phyloP scores from a whole-genome alignment of 2,329 filamentous ascomycete genomes.

The Aspergillus novofumigatus region DNA sequence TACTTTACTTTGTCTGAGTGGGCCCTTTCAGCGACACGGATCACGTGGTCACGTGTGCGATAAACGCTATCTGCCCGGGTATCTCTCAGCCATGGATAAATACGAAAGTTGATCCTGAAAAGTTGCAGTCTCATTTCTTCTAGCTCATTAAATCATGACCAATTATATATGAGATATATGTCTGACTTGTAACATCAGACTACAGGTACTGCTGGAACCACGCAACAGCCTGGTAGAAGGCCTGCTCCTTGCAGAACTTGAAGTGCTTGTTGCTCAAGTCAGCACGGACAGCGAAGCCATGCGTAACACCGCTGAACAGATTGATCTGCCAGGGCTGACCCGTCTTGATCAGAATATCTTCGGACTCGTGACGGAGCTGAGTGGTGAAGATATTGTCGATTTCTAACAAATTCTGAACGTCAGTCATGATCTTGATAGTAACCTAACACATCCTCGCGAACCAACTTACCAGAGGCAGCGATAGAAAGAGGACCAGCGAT shows the following conservation, averaged over 20 bases:
- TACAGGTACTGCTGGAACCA: conserved; percentile 69
- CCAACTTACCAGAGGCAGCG: conserved; percentile 47
- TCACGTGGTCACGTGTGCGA: conserved; percentile 12
- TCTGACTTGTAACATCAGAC: conserved; percentile 16
- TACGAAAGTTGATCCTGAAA: not conserved
- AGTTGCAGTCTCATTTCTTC: conserved; percentile 1
- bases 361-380: conserved; percentile 61
- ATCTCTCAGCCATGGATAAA: not conserved
- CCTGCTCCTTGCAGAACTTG: conserved; percentile 74
- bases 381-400: conserved; percentile 62
- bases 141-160: conserved; percentile 7
- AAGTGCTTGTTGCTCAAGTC: conserved; percentile 56
- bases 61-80: conserved; percentile 5
- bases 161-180: not conserved
- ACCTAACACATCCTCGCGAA: not conserved
- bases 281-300: conserved; percentile 71
- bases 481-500: conserved; percentile 68
- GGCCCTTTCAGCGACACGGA: conserved; percentile 5
- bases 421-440: not conserved
- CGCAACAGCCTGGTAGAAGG: conserved; percentile 69
- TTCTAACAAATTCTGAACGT: conserved; percentile 38
- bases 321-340: conserved; percentile 69
- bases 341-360: conserved; percentile 57
- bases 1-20: conserved; percentile 9
- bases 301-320: conserved; percentile 65